phyloP scores from a whole-genome alignment of 371 early-diverging fungal genomes.

The Rhizopus stolonifer region DNA sequence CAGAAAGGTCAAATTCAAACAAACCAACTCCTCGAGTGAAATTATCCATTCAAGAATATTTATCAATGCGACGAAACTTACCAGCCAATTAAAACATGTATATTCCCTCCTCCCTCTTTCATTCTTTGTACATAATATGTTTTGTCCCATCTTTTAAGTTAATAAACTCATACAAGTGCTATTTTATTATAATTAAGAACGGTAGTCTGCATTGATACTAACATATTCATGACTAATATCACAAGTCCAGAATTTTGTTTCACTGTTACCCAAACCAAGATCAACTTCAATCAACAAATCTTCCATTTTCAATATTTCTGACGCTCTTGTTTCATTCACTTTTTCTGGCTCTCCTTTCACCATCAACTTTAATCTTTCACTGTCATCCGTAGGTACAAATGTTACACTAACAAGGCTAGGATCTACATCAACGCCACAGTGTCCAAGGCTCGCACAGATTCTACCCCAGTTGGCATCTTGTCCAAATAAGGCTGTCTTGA shows the following conservation, averaged over 20 bases:
- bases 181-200: conserved; percentile 54
- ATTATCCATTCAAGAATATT: conserved; percentile 38
- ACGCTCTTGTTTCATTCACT: conserved; percentile 79
- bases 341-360: conserved; percentile 80
- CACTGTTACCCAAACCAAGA: conserved; percentile 72
- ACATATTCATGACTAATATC: conserved; percentile 94
- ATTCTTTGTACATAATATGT: background rate
- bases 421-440: conserved; percentile 58
- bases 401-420: conserved; percentile 77
- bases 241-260: conserved; percentile 90
- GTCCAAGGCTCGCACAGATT: conserved; percentile 57
- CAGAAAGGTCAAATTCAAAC: background rate
- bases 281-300: conserved; percentile 81
- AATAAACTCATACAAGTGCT: background rate
- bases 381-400: conserved; percentile 68
- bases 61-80: conserved; percentile 24
- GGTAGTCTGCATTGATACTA: conserved; percentile 89
- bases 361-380: conserved; percentile 68
- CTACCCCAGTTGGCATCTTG: conserved; percentile 98
- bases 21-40: conserved; percentile 21
- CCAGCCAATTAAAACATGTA: conserved; percentile 15
- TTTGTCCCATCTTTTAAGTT: background rate
- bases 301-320: conserved; percentile 79
- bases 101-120: conserved; percentile 1
- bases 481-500: conserved; percentile 94